phyloP scores from a whole-genome alignment of 352 stramenopile genomes.

The Bremia lactucae region DNA sequence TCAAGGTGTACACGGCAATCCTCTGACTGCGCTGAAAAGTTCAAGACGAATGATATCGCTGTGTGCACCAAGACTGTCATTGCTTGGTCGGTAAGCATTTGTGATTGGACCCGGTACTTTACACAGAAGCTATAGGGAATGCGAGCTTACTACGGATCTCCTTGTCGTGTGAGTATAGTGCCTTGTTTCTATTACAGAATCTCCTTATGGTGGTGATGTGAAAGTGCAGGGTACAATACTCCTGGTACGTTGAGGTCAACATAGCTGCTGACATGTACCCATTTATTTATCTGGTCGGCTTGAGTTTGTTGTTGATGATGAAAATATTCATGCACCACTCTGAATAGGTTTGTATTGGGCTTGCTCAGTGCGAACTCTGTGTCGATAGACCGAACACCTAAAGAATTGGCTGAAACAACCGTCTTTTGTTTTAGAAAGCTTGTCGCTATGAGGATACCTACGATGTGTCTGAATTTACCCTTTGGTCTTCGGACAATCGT shows the following conservation, averaged over 20 bases:
- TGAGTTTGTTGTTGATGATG: constrained; percentile 64
- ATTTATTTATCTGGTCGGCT: constrained; percentile 6
- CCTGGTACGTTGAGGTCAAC: constrained; percentile 58
- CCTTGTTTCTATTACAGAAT: constrained; percentile 7
- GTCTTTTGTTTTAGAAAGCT: too few species aligned
- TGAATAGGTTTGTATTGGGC: constrained; percentile 27
- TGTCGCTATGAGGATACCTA: too few species aligned
- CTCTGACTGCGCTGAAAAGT: constrained; percentile 71
- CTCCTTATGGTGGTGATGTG: constrained; percentile 11
- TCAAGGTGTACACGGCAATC: constrained; percentile 17
- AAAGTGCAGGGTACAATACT: background rate
- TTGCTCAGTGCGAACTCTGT: constrained; percentile 24
- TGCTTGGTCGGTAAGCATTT: constrained; percentile 33
- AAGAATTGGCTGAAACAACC: constrained; percentile 55
- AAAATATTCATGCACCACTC: constrained; percentile 85
- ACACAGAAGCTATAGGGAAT: constrained; percentile 75
- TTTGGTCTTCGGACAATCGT: constrained; percentile 74
- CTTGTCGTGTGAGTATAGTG: constrained; percentile 21
- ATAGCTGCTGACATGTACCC: constrained; percentile 64
- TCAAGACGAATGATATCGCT: constrained; percentile 21
- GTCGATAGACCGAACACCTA: constrained; percentile 63
- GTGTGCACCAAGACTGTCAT: constrained; percentile 8
- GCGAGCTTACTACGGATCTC: constrained; percentile 84
- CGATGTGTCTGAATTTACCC: constrained; percentile 68
- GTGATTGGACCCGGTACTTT: constrained; percentile 85